Conservation (phyloP, 2,329 filamentous ascomycete species). For the Macrophomina tecta region DNA sequence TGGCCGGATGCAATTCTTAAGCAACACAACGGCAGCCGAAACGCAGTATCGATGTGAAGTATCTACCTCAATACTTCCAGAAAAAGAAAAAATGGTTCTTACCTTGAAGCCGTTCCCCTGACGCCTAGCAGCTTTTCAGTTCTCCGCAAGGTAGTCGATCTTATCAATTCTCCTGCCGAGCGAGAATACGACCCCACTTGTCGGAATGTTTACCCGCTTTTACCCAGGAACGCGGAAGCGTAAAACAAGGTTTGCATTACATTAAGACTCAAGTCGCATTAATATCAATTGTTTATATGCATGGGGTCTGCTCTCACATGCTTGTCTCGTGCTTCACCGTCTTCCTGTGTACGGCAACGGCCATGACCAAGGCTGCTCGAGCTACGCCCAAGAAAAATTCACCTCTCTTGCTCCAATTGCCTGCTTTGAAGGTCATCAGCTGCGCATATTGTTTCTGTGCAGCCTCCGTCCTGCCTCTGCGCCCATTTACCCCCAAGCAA, state of each 20-base stretch:
- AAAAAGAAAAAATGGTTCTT: background rate
- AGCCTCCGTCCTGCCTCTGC: no score
- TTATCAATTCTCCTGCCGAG: constrained; percentile 9
- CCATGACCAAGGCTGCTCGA: no score
- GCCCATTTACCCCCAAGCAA: no score
- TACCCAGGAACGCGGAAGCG: background rate
- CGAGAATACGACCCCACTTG: background rate
- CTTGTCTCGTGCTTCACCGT: background rate
- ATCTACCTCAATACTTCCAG: no score
- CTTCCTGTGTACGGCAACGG: no score
- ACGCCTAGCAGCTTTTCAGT: background rate
- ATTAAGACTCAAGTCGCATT: background rate
- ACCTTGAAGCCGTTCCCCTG: background rate
- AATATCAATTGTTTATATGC: background rate
- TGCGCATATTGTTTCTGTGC: no score
- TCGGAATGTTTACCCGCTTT: background rate
- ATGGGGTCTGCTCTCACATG: background rate
- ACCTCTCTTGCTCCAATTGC: no score
- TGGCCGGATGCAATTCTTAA: no score
- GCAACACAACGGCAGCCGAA: no score
- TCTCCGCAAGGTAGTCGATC: background rate
- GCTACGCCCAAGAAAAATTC: no score
- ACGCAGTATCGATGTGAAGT: no score
- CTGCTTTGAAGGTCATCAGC: no score
- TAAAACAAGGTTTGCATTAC: background rate